Conservation (phyloP, 2,329 filamentous ascomycete species). For the Venturia asperata region DNA sequence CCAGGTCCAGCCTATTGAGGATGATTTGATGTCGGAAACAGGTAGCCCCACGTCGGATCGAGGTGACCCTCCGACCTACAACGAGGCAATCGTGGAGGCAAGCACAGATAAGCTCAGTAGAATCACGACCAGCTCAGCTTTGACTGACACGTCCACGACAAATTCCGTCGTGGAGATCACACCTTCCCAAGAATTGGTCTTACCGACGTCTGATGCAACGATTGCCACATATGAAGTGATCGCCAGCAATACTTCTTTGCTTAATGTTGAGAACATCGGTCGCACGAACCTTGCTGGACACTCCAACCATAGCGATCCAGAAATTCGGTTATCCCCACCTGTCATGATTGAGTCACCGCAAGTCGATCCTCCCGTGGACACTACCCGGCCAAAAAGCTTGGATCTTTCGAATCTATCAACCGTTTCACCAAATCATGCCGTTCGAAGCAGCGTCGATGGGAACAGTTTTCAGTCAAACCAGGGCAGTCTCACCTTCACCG, state of each 20-base stretch:
- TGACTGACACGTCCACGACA: neutral
- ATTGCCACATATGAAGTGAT: neutral
- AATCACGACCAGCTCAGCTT: neutral
- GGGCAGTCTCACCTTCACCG: slow-evolving; percentile 30
- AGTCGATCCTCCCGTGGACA: slow-evolving; percentile 22
- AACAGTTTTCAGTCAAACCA: slow-evolving; percentile 4
- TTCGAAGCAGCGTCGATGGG: slow-evolving; percentile 32
- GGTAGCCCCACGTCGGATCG: slow-evolving; percentile 15
- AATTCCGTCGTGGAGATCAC: neutral
- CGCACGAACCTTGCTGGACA: neutral
- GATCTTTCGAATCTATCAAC: slow-evolving; percentile 25
- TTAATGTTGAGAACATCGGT: neutral
- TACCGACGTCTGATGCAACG: neutral
- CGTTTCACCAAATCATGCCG: slow-evolving; percentile 34
- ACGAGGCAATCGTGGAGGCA: slow-evolving; percentile 27
- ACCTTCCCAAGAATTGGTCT: neutral
- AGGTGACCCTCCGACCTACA: slow-evolving; percentile 36
- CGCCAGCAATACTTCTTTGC: neutral
- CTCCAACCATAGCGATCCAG: neutral
- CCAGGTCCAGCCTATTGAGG: slow-evolving; percentile 81
- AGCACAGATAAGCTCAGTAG: slow-evolving; percentile 14
- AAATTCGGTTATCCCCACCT: neutral
- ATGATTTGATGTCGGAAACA: slow-evolving; percentile 43
- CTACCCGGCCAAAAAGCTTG: slow-evolving; percentile 22
- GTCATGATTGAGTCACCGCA: neutral